Evolutionary conservation across 1,284 basidiomycete genomes (phyloP).

Genomic region (Mycosarcoma maydis): DNA sequence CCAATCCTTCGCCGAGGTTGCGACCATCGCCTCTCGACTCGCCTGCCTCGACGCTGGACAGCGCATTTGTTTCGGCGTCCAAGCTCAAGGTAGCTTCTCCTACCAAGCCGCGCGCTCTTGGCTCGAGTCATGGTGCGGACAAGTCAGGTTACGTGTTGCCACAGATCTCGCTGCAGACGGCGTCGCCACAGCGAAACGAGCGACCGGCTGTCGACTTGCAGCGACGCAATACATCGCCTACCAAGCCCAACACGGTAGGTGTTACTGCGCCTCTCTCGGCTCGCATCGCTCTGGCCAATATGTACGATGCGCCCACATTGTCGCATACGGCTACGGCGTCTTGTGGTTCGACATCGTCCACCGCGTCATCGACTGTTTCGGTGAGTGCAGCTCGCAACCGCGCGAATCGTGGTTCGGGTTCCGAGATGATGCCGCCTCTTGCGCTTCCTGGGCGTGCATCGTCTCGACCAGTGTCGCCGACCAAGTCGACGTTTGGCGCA

Average conservation of each 20-base stretch:
- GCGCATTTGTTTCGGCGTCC: slow-evolving; percentile 18
- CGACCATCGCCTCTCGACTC: slow-evolving; percentile 32
- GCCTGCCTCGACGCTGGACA: slow-evolving; percentile 18
- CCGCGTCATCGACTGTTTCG: slow-evolving; percentile 13
- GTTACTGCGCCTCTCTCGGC: slow-evolving; percentile 26
- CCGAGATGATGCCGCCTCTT: slow-evolving; percentile 44
- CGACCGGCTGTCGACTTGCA: slow-evolving; percentile 25
- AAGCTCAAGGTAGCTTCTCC: slow-evolving; percentile 18
- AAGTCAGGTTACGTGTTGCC: slow-evolving; percentile 28
- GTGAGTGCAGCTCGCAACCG: slow-evolving; percentile 19
- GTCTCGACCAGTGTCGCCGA: slow-evolving; percentile 44
- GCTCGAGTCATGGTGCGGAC: slow-evolving; percentile 17
- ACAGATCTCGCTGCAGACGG: slow-evolving; percentile 39
- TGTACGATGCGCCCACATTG: slow-evolving; percentile 22
- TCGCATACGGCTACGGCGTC: slow-evolving; percentile 13
- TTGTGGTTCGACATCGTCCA: slow-evolving; percentile 16
- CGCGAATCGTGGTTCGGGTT: slow-evolving; percentile 29
- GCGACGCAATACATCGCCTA: slow-evolving; percentile 47
- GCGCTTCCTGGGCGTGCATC: slow-evolving; percentile 39
- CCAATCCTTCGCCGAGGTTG: slow-evolving; percentile 34
- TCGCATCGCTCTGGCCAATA: slow-evolving; percentile 26
- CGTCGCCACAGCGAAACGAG: slow-evolving; percentile 39
- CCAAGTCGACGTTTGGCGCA: slow-evolving; percentile 34
- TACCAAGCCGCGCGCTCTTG: slow-evolving; percentile 4
- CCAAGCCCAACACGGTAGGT: slow-evolving; percentile 24